Base-by-base conservation (phyloP, 768 basidiomycete genomes). In the Myochromella boudieri region DNA sequence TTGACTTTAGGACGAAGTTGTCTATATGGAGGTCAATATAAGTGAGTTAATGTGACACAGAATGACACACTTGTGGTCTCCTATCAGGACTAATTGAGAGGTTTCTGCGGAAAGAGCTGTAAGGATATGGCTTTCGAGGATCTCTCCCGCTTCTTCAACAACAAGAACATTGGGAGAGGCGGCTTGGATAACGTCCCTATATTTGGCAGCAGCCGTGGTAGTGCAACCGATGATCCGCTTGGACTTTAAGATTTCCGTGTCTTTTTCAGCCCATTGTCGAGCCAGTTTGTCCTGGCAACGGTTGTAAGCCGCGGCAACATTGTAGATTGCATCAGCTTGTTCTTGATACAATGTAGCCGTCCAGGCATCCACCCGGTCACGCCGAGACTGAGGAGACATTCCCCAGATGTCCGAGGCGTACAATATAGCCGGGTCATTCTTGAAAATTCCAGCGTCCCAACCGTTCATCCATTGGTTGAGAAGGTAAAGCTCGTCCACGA, bases 71-170 rank as follows among this genome's bases (percentile, higher is more conserved):
- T 86, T 79, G 61, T 87, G 85, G 54, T 87, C 85, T 0, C 85
- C 85, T 24, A 87, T 87, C 4, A 87, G 66, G 53, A 87, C 78
- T 42, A 86, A 57, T 24, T 85, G 82, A 3, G 65, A 61, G 0
- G 76, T 76, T 1, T 66, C 46, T 1, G 48, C 46, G 0, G 75
- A 74, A 3, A 87, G 62, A 0, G 85, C 76, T 0, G 82, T 82
- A 29, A 87, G 51, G 28, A 84, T 64, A 53, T 87, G 85, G 47
- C 79, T 81, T 56, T 86, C 85, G 1, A 87, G 59, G 34, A 86
- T 85, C 54, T 87, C 85, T 5, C 85, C 85, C 0, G 85, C 85
- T 60, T 87, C 85, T 55, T 87, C 85, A 1, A 87, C 84, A 1
- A 87, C 65, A 3, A 87, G 59, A 1, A 87, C 72, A 7, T 72